phyloP scores from a whole-genome alignment of 1,284 basidiomycete genomes.

The Trichosporon sp. region DNA sequence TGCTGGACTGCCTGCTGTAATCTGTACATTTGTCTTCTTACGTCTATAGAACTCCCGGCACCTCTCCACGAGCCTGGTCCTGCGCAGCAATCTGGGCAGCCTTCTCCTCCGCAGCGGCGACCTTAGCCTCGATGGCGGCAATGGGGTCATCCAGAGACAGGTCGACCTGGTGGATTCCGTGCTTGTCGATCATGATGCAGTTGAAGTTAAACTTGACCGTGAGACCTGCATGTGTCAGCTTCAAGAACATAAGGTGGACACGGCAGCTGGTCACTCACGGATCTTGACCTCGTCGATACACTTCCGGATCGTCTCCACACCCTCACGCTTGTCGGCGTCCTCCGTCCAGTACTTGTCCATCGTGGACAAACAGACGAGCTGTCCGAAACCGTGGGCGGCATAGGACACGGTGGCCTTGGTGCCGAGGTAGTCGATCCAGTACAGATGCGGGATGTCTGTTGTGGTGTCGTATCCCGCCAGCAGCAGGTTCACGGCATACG shows the following conservation, averaged over 20 bases:
- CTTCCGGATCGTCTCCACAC: conserved; percentile 71
- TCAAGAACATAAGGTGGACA: background rate
- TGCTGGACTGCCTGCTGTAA: background rate
- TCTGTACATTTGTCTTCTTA: conserved; percentile 4
- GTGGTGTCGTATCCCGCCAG: conserved; percentile 84
- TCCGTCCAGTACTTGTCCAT: conserved; percentile 67
- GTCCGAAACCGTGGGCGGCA: conserved; percentile 91
- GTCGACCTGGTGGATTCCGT: conserved; percentile 74
- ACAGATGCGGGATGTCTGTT: conserved; percentile 57
- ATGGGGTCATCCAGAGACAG: conserved; percentile 35
- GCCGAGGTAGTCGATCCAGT: conserved; percentile 24
- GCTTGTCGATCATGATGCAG: conserved; percentile 84
- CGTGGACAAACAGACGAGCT: conserved; percentile 86
- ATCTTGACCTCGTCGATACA: conserved; percentile 85
- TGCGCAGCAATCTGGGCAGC: background rate
- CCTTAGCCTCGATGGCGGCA: conserved; percentile 25
- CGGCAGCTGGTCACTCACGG: conserved; percentile 50
- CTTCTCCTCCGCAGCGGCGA: conserved; percentile 23
- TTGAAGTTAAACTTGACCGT: conserved; percentile 79
- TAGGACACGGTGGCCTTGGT: conserved; percentile 62
- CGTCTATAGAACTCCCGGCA: conserved; percentile 1
- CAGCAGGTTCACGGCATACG: conserved; percentile 89
- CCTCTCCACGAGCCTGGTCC: background rate
- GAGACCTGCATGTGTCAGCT: conserved; percentile 47
- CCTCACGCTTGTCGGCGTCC: conserved; percentile 59